phyloP scores from a whole-genome alignment of 75 land plant species.

The Ceratopteris richardii region DNA sequence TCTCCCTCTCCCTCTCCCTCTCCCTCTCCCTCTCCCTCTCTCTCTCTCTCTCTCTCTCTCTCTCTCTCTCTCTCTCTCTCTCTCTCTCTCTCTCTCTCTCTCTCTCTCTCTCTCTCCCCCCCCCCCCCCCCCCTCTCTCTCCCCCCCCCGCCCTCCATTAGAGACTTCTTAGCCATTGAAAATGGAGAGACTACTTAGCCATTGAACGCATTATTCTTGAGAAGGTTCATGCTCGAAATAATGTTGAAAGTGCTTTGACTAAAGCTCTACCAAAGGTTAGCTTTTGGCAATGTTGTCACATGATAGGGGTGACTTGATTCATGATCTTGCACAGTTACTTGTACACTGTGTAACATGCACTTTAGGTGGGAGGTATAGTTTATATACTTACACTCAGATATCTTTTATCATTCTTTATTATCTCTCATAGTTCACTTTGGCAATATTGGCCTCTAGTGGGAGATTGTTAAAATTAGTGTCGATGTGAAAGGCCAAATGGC shows the following conservation, averaged over 20 bases:
- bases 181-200: background rate
- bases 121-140: too few species aligned
- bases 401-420: too few species aligned
- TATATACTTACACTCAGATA: too few species aligned
- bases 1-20: conserved; percentile 50
- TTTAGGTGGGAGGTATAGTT: background rate
- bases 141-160: background rate
- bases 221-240: background rate
- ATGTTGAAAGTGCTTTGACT: background rate
- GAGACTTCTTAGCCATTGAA: background rate
- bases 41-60: background rate
- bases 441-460: too few species aligned
- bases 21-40: background rate
- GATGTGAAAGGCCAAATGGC: too few species aligned
- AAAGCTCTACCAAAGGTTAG: too few species aligned
- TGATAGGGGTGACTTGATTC: too few species aligned
- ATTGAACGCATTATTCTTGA: too few species aligned
- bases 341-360: background rate
- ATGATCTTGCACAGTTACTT: too few species aligned
- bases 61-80: conserved; percentile 7
- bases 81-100: background rate
- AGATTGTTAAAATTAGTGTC: background rate
- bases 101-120: background rate
- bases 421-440: too few species aligned
- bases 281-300: too few species aligned